Evolutionary conservation across 1,139 yeast species (phyloP), one percentile per base, ranked within the genome.

Genomic region (Casaregolazyma lundiana): DNA sequence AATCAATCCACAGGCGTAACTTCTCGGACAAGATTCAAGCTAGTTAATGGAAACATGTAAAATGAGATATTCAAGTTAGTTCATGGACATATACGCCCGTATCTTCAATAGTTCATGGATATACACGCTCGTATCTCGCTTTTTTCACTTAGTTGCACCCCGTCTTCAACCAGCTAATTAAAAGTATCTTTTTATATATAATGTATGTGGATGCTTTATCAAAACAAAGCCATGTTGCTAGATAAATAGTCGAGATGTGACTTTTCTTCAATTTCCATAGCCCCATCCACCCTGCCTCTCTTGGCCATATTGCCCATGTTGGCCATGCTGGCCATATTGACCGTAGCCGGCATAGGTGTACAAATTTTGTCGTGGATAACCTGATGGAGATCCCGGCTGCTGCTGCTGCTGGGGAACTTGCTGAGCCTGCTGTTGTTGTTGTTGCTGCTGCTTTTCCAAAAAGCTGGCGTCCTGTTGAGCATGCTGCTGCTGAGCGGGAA

Each of bases 321-420:
- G n/a, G n/a, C n/a, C n/a, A n/a, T 54, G 59, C 46, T 50, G 56
- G 16, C 63, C 62, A 22, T 57, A 59, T 41, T 61, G 64, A 36
- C 65, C 65, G 47, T 61, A 61, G 26, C 65, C 64, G 40, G 63
- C 60, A 48, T 56, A 60, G 34, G 54, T 40, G 48, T 61, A 61
- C 53, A 60, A 49, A 50, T 61, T 61, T 58, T 50, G 64, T 60
- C 48, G 62, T 24, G 53, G 58, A 43, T 48, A 53, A 18, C 49
- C 47, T 38, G 50, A 43, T 38, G 51, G 47, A 30, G 41, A 42
- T 13, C 45, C 45, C 4, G 45, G 45, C 46, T 43, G 55, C 35
- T 38, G 53, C 46, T 49, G 56, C 34, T 42, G 51, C 46, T 44
- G 59, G 37, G 46, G 51, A 6, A 24, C 48, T 22, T 35, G 50